Conservation (phyloP, 805 yeast species). For the Candida nonsorbophila region DNA sequence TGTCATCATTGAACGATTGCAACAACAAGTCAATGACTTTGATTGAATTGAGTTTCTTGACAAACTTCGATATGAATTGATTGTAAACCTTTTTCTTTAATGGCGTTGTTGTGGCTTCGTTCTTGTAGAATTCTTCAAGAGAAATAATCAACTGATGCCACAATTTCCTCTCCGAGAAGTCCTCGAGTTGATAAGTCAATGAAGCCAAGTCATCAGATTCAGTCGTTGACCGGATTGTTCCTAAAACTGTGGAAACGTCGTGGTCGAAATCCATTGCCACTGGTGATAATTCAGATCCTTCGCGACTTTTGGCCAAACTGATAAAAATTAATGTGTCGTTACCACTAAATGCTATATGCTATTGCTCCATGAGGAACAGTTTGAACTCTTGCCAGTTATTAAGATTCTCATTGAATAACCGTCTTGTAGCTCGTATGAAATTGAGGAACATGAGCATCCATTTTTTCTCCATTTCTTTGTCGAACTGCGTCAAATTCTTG, state of each 20-base stretch:
- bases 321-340: too few species aligned
- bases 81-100: slow-evolving; percentile 65
- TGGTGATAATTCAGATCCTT: too few species aligned
- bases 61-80: slow-evolving; percentile 62
- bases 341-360: slow-evolving; percentile 1
- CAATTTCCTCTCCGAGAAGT: slow-evolving; percentile 77
- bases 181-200: slow-evolving; percentile 68
- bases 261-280: slow-evolving; percentile 34
- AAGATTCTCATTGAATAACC: slow-evolving; percentile 25
- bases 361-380: neutral
- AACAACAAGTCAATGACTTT: slow-evolving; percentile 74
- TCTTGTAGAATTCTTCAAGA: slow-evolving; percentile 52
- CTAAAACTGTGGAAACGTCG: slow-evolving; percentile 43
- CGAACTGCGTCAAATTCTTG: slow-evolving; percentile 30
- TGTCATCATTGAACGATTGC: slow-evolving; percentile 31
- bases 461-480: slow-evolving; percentile 34
- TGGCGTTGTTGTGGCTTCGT: slow-evolving; percentile 32
- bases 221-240: slow-evolving; percentile 59
- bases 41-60: slow-evolving; percentile 70
- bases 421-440: slow-evolving; percentile 29
- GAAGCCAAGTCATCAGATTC: slow-evolving; percentile 57
- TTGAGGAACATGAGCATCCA: slow-evolving; percentile 35
- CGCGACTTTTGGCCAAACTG: too few species aligned
- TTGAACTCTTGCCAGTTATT: slow-evolving; percentile 30
- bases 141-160: slow-evolving; percentile 90